Percentiles rank a stretch among this genome's conserved stretches.
These are phyloP conservation scores for Diutina catenulata DNA, from an alignment of 1,139 yeast genomes.

Conservation along the genomic window DNA sequence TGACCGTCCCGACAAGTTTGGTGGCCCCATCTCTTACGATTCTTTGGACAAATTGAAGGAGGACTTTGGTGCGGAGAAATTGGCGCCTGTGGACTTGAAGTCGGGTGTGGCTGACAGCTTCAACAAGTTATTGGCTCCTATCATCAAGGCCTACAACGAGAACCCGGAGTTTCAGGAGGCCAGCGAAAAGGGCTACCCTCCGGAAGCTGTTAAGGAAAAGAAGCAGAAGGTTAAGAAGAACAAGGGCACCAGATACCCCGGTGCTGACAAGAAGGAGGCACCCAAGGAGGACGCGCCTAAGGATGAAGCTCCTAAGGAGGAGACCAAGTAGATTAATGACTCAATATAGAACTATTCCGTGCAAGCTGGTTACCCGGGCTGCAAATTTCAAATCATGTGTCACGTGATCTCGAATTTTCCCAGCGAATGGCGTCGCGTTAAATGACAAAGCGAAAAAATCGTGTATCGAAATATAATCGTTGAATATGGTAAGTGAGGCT, in stretches of 20 bases:
- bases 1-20: conserved; percentile 92
- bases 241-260: conserved; percentile 81
- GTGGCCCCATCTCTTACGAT: conserved; percentile 74
- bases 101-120: conserved; percentile 82
- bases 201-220: conserved; percentile 46
- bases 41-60: conserved; percentile 59
- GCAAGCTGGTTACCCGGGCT: too few species aligned
- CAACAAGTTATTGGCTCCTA: conserved; percentile 70
- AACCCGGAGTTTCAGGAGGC: conserved; percentile 68
- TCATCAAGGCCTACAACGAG: conserved; percentile 54
- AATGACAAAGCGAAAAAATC: too few species aligned
- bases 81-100: conserved; percentile 91
- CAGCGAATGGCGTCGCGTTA: too few species aligned
- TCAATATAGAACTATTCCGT: too few species aligned
- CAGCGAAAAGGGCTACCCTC: conserved; percentile 75
- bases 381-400: too few species aligned
- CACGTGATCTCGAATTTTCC: too few species aligned
- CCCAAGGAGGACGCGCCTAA: background rate
- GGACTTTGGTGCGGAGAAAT: conserved; percentile 59
- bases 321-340: background rate
- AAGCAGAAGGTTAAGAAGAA: conserved; percentile 68
- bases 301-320: background rate
- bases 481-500: too few species aligned
- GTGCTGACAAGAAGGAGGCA: conserved; percentile 22
- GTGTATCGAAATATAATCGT: too few species aligned